Percentiles rank a stretch among this genome's conserved stretches.
These are phyloP conservation scores for Solanum chmielewskii DNA, from an alignment of 257 asterid genomes.

Conservation along the genomic window DNA sequence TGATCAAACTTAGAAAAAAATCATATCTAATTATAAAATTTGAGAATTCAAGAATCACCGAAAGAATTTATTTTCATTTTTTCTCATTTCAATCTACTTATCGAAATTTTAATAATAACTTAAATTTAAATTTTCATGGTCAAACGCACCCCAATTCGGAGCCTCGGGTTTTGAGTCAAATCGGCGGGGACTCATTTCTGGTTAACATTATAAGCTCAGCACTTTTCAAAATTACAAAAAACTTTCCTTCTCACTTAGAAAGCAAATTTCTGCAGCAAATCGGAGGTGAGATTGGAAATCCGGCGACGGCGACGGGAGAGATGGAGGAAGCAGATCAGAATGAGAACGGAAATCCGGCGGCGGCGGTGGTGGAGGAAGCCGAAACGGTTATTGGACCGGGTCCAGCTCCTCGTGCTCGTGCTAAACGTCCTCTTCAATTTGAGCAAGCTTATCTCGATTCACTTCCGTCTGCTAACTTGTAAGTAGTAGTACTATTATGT, in stretches of 20 bases:
- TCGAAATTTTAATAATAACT: not conserved
- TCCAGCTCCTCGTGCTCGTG: constrained; percentile 58
- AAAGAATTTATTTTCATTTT: too few relatives aligned
- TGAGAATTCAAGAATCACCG: too few relatives aligned
- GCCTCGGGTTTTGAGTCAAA: not conserved
- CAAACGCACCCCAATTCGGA: not conserved
- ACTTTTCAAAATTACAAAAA: not conserved
- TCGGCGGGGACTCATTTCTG: not conserved
- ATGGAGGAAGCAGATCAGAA: constrained; percentile 31
- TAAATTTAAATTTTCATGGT: not conserved
- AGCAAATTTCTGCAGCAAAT: not conserved
- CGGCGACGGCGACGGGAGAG: not conserved
- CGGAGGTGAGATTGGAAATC: not conserved
- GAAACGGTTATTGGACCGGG: constrained; percentile 60
- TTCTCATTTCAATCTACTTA: not conserved
- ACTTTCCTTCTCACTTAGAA: not conserved
- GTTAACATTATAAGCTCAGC: not conserved
- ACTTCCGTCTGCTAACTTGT: constrained; percentile 94
- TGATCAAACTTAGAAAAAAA: too few relatives aligned
- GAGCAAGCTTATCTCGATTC: constrained; percentile 84
- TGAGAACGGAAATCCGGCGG: constrained; percentile 18
- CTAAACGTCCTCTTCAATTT: constrained; percentile 84
- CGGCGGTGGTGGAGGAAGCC: constrained; percentile 5
- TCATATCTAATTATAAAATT: too few relatives aligned
- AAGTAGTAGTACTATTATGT: not conserved